Conservation (phyloP, 805 yeast genomes). For the Blastobotrys robertii region DNA sequence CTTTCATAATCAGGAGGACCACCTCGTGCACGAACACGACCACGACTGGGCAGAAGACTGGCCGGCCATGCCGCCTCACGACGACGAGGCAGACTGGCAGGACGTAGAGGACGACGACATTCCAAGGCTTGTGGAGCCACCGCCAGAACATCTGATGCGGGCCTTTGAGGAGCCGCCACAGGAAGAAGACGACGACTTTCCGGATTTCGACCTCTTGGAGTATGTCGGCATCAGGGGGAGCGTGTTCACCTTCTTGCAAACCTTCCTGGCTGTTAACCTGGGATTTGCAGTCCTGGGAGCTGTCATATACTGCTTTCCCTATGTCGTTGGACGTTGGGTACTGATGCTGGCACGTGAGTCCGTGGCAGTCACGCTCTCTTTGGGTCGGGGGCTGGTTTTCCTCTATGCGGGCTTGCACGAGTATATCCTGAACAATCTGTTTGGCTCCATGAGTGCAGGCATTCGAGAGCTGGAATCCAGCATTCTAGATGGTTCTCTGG, state of each 20-base stretch:
- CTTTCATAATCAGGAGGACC: background rate
- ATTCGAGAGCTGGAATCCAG: no score
- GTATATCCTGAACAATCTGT: no score
- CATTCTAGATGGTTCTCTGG: no score
- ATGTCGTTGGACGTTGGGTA: slow-evolving; percentile 16
- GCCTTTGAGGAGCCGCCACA: slow-evolving; percentile 1
- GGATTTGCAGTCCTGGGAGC: slow-evolving; percentile 10
- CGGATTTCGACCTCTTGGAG: slow-evolving; percentile 20
- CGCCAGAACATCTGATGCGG: background rate
- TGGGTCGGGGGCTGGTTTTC: no score
- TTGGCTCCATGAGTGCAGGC: no score
- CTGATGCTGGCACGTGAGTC: background rate
- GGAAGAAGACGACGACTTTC: slow-evolving; percentile 5
- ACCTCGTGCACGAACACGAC: background rate
- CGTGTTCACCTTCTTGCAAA: slow-evolving; percentile 14
- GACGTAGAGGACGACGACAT: slow-evolving; percentile 11
- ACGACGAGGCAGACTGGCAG: slow-evolving; percentile 6
- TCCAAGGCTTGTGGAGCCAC: no score
- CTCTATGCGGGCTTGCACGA: no score
- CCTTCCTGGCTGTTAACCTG: slow-evolving; percentile 15
- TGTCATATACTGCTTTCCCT: slow-evolving; percentile 19
- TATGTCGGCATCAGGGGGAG: slow-evolving; percentile 22
- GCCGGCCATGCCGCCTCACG: background rate
- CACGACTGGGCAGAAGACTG: background rate
- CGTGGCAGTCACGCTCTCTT: no score